These are phyloP conservation scores for Globisporangium middletonii DNA, from an alignment of 352 stramenopile species.

Conservation along the genomic window DNA sequence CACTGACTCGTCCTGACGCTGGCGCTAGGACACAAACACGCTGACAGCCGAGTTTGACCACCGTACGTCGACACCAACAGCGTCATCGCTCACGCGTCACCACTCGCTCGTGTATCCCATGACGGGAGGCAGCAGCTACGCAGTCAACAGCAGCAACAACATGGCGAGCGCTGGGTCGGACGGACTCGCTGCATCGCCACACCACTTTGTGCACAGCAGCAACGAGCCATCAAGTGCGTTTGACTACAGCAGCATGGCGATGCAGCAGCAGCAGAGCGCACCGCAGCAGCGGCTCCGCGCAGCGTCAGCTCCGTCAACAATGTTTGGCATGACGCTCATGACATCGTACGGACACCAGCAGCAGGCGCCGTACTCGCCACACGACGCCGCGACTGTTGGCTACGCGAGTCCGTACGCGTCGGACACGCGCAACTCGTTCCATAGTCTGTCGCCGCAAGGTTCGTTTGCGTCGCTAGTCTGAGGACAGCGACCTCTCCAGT, in stretches of 20 bases:
- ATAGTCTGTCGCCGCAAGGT: slow-evolving; percentile 12
- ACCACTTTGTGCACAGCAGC: slow-evolving; percentile 16
- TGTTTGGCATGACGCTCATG: slow-evolving; percentile 17
- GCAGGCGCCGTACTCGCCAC: slow-evolving; percentile 2
- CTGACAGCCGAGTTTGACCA: slow-evolving; percentile 45
- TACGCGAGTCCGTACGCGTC: slow-evolving; percentile 10
- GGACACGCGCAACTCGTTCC: slow-evolving; percentile 11
- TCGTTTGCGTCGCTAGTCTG: neutral
- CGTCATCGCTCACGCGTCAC: slow-evolving; percentile 27
- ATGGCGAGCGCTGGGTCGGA: slow-evolving; percentile 16
- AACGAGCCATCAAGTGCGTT: slow-evolving; percentile 18
- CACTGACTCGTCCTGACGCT: neutral
- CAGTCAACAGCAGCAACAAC: slow-evolving; percentile 16
- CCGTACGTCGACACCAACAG: slow-evolving; percentile 13
- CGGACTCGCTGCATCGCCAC: slow-evolving; percentile 10
- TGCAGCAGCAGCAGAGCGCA: slow-evolving; percentile 24
- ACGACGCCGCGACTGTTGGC: slow-evolving; percentile 7
- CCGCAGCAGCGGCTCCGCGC: slow-evolving; percentile 12
- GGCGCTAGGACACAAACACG: slow-evolving; percentile 8
- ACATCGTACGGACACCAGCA: slow-evolving; percentile 16
- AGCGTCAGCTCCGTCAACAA: slow-evolving; percentile 3
- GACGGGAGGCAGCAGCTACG: slow-evolving; percentile 13
- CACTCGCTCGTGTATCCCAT: slow-evolving; percentile 42
- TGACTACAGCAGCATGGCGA: slow-evolving; percentile 32
- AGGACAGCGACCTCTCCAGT: neutral